Percentiles rank a stretch among this genome's conserved stretches.
Conservation (phyloP, 2,329 filamentous ascomycete species). For the Sarocladium kiliense region DNA sequence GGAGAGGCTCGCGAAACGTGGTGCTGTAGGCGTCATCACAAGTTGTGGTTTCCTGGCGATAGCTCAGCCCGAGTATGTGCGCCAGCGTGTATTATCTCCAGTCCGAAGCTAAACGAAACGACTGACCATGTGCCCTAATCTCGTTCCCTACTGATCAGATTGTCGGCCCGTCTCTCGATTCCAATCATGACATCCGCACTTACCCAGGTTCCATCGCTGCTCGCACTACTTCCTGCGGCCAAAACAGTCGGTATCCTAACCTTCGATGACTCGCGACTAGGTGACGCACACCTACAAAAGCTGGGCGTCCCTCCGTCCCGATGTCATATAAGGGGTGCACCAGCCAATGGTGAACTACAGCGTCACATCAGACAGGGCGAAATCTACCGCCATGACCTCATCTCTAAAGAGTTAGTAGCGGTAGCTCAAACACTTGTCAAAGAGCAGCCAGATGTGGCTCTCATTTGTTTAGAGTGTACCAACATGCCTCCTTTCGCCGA, state of each 20-base stretch:
- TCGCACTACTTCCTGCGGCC: constrained; percentile 18
- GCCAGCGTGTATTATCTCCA: neutral
- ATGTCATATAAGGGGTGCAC: constrained; percentile 18
- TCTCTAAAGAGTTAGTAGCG: constrained; percentile 18
- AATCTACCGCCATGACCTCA: constrained; percentile 14
- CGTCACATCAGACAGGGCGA: constrained; percentile 14
- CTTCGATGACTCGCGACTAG: constrained; percentile 22
- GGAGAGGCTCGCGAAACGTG: constrained; percentile 23
- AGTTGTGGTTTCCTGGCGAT: constrained; percentile 34
- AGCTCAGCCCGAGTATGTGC: constrained; percentile 24
- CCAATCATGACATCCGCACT: constrained; percentile 30
- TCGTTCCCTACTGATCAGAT: constrained; percentile 14
- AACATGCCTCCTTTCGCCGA: constrained; percentile 30
- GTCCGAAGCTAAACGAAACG: too few relatives aligned
- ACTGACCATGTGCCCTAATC: too few relatives aligned
- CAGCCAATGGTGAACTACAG: constrained; percentile 17
- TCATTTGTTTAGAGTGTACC: constrained; percentile 30
- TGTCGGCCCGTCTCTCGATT: constrained; percentile 26
- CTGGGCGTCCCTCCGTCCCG: constrained; percentile 17
- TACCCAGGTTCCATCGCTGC: constrained; percentile 26
- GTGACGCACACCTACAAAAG: constrained; percentile 15
- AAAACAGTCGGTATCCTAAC: constrained; percentile 26
- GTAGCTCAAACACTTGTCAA: too few relatives aligned
- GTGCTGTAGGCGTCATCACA: constrained; percentile 30
- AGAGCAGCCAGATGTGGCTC: too few relatives aligned